Percentiles rank a stretch among this genome's conserved stretches.
These are phyloP conservation scores for Coniochaeta sp. DNA, from an alignment of 2,329 filamentous ascomycete species.

Conservation along the genomic window DNA sequence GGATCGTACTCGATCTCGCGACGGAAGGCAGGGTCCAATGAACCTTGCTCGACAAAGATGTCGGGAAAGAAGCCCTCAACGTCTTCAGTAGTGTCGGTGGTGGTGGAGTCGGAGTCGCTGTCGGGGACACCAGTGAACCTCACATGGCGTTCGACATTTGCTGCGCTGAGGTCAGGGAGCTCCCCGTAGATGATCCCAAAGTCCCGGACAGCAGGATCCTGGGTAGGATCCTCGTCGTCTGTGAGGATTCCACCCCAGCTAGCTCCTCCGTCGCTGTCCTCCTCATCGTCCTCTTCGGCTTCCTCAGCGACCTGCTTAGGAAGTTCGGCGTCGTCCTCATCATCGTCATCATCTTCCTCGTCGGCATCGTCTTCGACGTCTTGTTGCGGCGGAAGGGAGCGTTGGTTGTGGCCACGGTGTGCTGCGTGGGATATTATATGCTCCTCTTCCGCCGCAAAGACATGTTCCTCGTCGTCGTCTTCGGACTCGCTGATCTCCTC, in stretches of 20 bases:
- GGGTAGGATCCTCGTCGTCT: slow-evolving; percentile 31
- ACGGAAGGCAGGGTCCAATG: slow-evolving; percentile 65
- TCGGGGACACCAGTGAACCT: slow-evolving; percentile 64
- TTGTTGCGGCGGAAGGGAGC: slow-evolving; percentile 42
- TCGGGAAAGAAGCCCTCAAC: slow-evolving; percentile 64
- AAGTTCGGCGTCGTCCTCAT: slow-evolving; percentile 21
- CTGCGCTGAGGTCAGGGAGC: slow-evolving; percentile 14
- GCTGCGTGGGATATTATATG: slow-evolving; percentile 52
- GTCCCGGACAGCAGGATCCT: too few species aligned
- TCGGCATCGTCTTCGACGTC: slow-evolving; percentile 30
- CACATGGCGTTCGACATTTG: slow-evolving; percentile 54
- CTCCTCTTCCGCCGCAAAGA: slow-evolving; percentile 71
- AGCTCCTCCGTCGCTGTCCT: slow-evolving; percentile 45
- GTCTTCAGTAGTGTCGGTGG: slow-evolving; percentile 50
- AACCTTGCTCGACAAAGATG: slow-evolving; percentile 70
- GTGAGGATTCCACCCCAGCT: slow-evolving; percentile 37
- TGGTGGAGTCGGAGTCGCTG: slow-evolving; percentile 59
- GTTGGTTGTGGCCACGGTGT: slow-evolving; percentile 12
- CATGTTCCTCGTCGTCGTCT: slow-evolving; percentile 71
- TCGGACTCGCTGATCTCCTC: slow-evolving; percentile 73
- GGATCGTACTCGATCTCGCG: slow-evolving; percentile 65
- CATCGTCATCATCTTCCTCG: slow-evolving; percentile 31
- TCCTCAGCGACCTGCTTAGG: slow-evolving; percentile 23
- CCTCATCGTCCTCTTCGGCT: slow-evolving; percentile 26
- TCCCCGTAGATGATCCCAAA: slow-evolving; percentile 16